Evolutionary conservation across 108 stramenopile genomes (phyloP).

Genomic region (Craspedostauros australis): DNA sequence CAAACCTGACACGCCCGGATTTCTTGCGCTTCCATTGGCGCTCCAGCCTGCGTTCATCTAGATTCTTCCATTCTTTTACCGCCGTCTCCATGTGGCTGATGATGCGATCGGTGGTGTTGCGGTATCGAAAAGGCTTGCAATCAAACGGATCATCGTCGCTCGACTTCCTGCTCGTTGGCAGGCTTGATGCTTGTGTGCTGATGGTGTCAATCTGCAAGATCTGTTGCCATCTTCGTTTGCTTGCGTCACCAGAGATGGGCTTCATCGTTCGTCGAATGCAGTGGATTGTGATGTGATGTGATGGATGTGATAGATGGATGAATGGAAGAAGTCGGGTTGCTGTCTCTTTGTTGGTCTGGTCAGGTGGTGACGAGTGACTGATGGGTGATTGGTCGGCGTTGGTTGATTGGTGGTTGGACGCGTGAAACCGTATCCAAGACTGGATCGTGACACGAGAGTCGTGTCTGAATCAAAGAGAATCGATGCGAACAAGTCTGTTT

Average conservation of each 20-base stretch:
- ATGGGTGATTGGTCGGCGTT: too few species aligned
- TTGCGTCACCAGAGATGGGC: not conserved
- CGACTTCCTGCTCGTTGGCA: not conserved
- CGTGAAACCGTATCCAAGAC: too few species aligned
- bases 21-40: too few species aligned
- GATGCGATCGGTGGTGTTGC: slow-evolving; percentile 29
- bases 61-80: slow-evolving; percentile 39
- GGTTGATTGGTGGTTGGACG: too few species aligned
- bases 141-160: slow-evolving; percentile 47
- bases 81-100: slow-evolving; percentile 22
- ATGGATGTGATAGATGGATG: not conserved
- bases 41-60: slow-evolving; percentile 40
- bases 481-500: too few species aligned
- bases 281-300: not conserved
- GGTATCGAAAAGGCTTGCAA: slow-evolving; percentile 42
- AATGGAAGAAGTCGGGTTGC: slow-evolving; percentile 1
- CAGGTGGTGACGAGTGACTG: too few species aligned
- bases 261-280: not conserved
- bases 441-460: too few species aligned
- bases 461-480: too few species aligned
- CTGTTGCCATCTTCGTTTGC: not conserved
- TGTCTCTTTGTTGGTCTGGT: not conserved
- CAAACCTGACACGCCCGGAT: too few species aligned
- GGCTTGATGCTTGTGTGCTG: too few species aligned
- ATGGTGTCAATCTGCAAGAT: too few species aligned